phyloP scores from a whole-genome alignment of 495 filamentous ascomycete genomes.

The Achaetomiella virescens region DNA sequence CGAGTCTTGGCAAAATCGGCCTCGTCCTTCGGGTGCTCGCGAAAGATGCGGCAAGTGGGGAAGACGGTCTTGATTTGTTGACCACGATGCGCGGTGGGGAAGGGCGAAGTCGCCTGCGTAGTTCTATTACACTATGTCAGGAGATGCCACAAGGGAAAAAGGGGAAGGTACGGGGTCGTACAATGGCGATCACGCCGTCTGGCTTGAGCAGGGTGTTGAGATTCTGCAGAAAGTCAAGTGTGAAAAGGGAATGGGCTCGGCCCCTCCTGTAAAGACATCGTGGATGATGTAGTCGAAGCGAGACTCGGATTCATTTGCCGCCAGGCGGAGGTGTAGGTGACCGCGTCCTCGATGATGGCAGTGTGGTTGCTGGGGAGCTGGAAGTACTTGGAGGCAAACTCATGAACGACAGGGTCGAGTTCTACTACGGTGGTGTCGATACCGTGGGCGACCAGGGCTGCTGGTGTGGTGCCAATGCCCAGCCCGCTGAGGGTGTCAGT shows the following conservation, averaged over 20 bases:
- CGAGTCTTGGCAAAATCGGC: slow-evolving; percentile 37
- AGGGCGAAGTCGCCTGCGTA: slow-evolving; percentile 88
- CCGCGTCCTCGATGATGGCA: slow-evolving; percentile 73
- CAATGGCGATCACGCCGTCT: slow-evolving; percentile 83
- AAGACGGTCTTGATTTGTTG: slow-evolving; percentile 64
- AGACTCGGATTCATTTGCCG: slow-evolving; percentile 30
- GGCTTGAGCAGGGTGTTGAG: slow-evolving; percentile 63
- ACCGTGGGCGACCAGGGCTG: slow-evolving; percentile 77
- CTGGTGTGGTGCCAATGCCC: slow-evolving; percentile 84
- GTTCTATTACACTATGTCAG: slow-evolving; percentile 51
- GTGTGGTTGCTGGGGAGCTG: slow-evolving; percentile 70
- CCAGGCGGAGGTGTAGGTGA: slow-evolving; percentile 58
- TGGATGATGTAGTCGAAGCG: slow-evolving; percentile 90
- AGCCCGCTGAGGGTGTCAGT: slow-evolving; percentile 56
- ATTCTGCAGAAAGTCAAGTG: slow-evolving; percentile 67
- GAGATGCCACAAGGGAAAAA: neutral
- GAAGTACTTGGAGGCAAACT: slow-evolving; percentile 79
- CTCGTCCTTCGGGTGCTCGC: slow-evolving; percentile 57
- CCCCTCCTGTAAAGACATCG: slow-evolving; percentile 97
- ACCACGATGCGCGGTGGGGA: slow-evolving; percentile 62
- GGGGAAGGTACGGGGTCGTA: slow-evolving; percentile 37
- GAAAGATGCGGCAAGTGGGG: slow-evolving; percentile 74
- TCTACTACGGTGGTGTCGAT: slow-evolving; percentile 91
- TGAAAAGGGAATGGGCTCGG: slow-evolving; percentile 88
- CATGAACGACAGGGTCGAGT: slow-evolving; percentile 82